These are phyloP conservation scores for Lactifluus piperatus DNA, from an alignment of 768 basidiomycete genomes.

Conservation along the genomic window DNA sequence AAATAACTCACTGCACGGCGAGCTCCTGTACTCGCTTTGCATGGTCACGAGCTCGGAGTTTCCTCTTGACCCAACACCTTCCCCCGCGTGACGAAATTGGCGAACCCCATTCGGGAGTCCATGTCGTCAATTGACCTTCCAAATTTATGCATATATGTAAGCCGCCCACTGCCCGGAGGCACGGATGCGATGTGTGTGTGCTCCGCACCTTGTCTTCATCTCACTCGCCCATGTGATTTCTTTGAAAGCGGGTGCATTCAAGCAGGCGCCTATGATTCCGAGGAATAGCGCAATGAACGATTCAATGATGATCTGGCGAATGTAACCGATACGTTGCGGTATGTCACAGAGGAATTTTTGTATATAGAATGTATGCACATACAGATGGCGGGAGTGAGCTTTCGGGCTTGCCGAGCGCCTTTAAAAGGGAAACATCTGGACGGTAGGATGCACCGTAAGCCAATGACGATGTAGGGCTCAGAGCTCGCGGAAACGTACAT, in stretches of 20 bases:
- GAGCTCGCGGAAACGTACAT: slow-evolving; percentile 36
- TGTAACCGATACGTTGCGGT: neutral
- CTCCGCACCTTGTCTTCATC: slow-evolving; percentile 67
- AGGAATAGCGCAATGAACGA: slow-evolving; percentile 52
- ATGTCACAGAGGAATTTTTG: neutral
- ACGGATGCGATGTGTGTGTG: neutral
- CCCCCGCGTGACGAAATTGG: slow-evolving; percentile 18
- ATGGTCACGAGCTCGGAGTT: neutral
- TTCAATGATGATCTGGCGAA: slow-evolving; percentile 54
- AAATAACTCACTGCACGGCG: neutral
- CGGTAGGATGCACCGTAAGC: neutral
- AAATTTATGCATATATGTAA: neutral
- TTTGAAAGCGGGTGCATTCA: slow-evolving; percentile 58
- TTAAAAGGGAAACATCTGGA: slow-evolving; percentile 66
- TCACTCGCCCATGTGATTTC: slow-evolving; percentile 88
- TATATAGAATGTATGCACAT: slow-evolving; percentile 19
- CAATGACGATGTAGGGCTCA: neutral
- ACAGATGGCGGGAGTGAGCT: slow-evolving; percentile 59
- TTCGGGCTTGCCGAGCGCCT: slow-evolving; percentile 66
- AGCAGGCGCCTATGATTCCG: slow-evolving; percentile 64
- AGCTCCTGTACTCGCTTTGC: neutral
- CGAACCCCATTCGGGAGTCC: slow-evolving; percentile 20
- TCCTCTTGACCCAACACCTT: slow-evolving; percentile 8
- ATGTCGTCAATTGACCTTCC: slow-evolving; percentile 21
- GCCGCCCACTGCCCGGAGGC: neutral